These are phyloP conservation scores for Colletotrichum orbiculare DNA, from an alignment of 2,329 filamentous ascomycete genomes.

Conservation along the genomic window DNA sequence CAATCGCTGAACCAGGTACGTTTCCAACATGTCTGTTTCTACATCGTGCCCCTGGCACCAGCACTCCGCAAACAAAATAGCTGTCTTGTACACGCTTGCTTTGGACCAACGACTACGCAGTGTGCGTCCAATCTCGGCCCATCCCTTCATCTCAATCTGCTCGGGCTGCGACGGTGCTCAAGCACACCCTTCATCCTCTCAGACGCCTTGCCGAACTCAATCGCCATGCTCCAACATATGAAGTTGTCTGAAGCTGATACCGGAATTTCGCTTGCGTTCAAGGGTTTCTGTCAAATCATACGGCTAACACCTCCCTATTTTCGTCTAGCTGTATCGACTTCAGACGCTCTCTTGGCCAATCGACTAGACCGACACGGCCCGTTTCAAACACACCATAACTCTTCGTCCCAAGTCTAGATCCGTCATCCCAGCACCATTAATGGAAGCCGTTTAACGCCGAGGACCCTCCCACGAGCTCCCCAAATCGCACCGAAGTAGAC, in stretches of 20 bases:
- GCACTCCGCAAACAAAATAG: not conserved
- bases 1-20: conserved; percentile 29
- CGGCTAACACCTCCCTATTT: conserved; percentile 19
- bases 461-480: conserved; percentile 14
- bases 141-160: conserved; percentile 19
- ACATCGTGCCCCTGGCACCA: not conserved
- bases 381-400: conserved; percentile 26
- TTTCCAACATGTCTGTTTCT: conserved; percentile 11
- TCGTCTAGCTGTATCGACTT: conserved; percentile 27
- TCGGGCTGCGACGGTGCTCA: conserved; percentile 26
- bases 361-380: conserved; percentile 2
- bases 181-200: conserved; percentile 18
- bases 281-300: conserved; percentile 27
- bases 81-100: not conserved
- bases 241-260: conserved; percentile 22
- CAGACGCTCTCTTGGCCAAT: conserved; percentile 29
- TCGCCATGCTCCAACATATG: not conserved
- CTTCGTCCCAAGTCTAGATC: conserved; percentile 19
- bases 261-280: conserved; percentile 12
- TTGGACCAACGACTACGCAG: conserved; percentile 1
- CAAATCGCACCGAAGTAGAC: conserved; percentile 12
- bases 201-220: conserved; percentile 25
- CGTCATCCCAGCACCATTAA: conserved; percentile 24
- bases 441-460: conserved; percentile 33
- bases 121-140: conserved; percentile 6